phyloP scores from a whole-genome alignment of 352 stramenopile genomes.

The Pythium phragmitis region DNA sequence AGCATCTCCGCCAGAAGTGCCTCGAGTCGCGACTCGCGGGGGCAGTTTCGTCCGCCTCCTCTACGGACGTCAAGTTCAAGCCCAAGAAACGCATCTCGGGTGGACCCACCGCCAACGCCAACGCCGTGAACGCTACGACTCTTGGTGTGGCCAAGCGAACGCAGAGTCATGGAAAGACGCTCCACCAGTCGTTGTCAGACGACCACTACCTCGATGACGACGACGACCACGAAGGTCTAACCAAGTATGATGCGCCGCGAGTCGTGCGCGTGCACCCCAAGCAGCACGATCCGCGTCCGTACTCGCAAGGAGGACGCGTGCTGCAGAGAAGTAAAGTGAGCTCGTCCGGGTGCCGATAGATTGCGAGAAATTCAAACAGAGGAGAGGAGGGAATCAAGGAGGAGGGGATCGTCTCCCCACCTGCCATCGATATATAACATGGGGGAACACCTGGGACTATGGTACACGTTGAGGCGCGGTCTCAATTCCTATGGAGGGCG shows the following conservation, averaged over 20 bases:
- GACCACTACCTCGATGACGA: conserved; percentile 1
- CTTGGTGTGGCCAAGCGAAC: conserved; percentile 1
- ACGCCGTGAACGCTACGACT: too few relatives aligned
- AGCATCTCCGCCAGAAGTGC: conserved; percentile 69
- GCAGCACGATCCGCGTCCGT: conserved; percentile 54
- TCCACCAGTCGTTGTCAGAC: conserved; percentile 40
- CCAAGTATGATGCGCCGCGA: conserved; percentile 35
- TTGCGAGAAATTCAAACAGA: not conserved
- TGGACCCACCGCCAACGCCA: too few relatives aligned
- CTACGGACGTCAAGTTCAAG: conserved; percentile 12
- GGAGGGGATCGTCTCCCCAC: not conserved
- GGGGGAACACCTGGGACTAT: conserved; percentile 4
- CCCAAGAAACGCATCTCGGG: conserved; percentile 38
- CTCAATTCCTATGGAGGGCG: not conserved
- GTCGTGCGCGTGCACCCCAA: conserved; percentile 60
- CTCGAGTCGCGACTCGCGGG: conserved; percentile 46
- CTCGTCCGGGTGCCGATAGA: conserved; percentile 41
- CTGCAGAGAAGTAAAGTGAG: conserved; percentile 50
- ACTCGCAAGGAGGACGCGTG: conserved; percentile 41
- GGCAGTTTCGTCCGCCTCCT: conserved; percentile 15
- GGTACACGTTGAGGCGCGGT: not conserved
- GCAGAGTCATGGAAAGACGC: not conserved
- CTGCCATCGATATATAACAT: conserved; percentile 11
- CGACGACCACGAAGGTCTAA: not conserved
- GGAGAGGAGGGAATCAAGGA: not conserved